Evolutionary conservation across 2,329 filamentous ascomycete species (phyloP).

Genomic region (Penicillium sp.): DNA sequence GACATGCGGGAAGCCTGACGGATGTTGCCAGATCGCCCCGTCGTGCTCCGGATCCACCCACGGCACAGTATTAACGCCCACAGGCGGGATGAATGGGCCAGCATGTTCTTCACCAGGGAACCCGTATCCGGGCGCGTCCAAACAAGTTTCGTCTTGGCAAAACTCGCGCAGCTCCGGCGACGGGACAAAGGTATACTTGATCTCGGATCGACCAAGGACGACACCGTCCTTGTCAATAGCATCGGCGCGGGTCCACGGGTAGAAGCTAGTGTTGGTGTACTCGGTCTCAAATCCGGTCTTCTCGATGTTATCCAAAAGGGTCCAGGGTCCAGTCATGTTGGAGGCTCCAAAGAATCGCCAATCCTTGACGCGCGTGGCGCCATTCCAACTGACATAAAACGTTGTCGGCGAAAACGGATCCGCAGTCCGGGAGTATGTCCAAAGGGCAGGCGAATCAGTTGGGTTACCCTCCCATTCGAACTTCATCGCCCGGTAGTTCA

Average conservation of each 20-base stretch:
- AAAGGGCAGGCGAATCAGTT: conserved; percentile 43
- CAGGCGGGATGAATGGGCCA: conserved; percentile 29
- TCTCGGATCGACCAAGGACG: conserved; percentile 34
- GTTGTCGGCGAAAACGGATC: conserved; percentile 28
- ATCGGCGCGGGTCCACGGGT: conserved; percentile 36
- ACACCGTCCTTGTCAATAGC: conserved; percentile 34
- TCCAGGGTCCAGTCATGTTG: conserved; percentile 34
- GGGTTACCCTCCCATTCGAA: conserved; percentile 44
- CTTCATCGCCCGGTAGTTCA: conserved; percentile 46
- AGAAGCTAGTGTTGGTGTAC: conserved; percentile 31
- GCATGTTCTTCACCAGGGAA: conserved; percentile 29
- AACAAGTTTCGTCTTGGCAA: conserved; percentile 31
- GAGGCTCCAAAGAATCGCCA: conserved; percentile 39
- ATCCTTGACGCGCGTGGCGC: conserved; percentile 37
- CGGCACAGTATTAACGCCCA: conserved; percentile 33
- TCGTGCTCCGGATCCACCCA: conserved; percentile 32
- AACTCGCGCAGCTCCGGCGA: conserved; percentile 33
- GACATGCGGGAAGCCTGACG: conserved; percentile 15
- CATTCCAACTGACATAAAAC: conserved; percentile 45
- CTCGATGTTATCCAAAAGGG: conserved; percentile 25
- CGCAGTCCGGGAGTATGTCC: conserved; percentile 36
- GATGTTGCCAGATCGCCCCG: conserved; percentile 19
- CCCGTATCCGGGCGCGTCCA: conserved; percentile 31
- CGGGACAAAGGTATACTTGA: conserved; percentile 39
- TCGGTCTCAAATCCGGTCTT: conserved; percentile 44